Evolutionary conservation across 1,139 yeast genomes (phyloP), one percentile per base, ranked within the genome.

Genomic region (Pneumocystis jirovecii): DNA sequence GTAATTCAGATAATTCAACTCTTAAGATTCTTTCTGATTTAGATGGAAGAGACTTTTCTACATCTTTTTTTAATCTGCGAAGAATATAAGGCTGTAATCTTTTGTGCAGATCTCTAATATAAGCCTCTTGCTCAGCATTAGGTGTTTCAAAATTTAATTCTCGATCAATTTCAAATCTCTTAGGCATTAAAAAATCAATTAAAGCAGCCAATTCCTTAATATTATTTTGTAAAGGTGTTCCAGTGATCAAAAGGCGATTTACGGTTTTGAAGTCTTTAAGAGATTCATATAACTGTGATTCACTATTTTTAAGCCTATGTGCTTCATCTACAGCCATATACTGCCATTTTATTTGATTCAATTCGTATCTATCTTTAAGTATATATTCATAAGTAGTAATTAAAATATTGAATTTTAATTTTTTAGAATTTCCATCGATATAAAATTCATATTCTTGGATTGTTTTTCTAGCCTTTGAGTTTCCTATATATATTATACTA

Each of bases 271-370:
- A 90, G 71, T 87, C 88, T 70, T 81, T 82, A 68, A 95, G 80
- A 0, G 96, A 86, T 73, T 91, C 97, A 73, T 93, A 93, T 63
- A 95, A 78, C 0, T 97, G 91, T 45, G 95, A 86, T 74, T 91
- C 97, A 0, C 96, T 88, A 73, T 95, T 95, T 72, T 95, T 95
- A 73, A 95, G 81, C 73, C 98, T 82, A 77, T 95, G 99, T 2
- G 98, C 99, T 77, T 95, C 99, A 76, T 95, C 99, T 57, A 95
- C 97, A 1, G 98, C 98, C 72, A 95, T 77, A 73, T 87, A 95
- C 74, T 93, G 97, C 99, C 99, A 93, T 74, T 83, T 87, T 67
- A 95, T 82, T 34, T 83, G 74, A 2, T 97, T 96, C 66, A 93
- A 80, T 70, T 89, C 95, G 35, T 78, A 71, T 65, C 90, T 80